Evolutionary conservation across 805 yeast species (phyloP).

Genomic region (Candida corydali): DNA sequence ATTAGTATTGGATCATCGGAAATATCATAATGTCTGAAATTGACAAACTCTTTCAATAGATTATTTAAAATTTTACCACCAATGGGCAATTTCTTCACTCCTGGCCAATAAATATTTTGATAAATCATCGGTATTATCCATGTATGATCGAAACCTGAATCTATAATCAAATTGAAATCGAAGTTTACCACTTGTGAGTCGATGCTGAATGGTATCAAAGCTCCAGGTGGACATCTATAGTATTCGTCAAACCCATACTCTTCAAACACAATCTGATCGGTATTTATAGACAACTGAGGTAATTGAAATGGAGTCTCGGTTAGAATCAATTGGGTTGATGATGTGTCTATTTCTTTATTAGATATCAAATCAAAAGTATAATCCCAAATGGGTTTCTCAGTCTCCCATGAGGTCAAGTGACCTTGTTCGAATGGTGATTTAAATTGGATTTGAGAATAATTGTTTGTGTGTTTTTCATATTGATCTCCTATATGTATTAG

Average conservation of each 20-base stretch:
- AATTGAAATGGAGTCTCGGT: conserved; percentile 81
- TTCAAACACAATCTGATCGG: conserved; percentile 91
- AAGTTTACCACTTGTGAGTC: conserved; percentile 11
- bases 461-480: conserved; percentile 57
- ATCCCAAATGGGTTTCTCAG: conserved; percentile 90
- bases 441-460: conserved; percentile 68
- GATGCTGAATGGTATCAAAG: conserved; percentile 32
- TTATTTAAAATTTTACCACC: conserved; percentile 89
- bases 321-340: conserved; percentile 52
- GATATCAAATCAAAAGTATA: conserved; percentile 45
- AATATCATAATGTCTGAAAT: conserved; percentile 89
- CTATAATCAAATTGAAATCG: conserved; percentile 78
- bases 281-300: conserved; percentile 75
- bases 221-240: conserved; percentile 60
- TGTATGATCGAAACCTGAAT: conserved; percentile 83
- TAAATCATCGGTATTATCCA: conserved; percentile 82
- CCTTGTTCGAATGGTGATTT: conserved; percentile 87
- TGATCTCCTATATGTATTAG: conserved; percentile 66
- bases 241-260: conserved; percentile 79
- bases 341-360: conserved; percentile 15
- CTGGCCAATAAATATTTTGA: conserved; percentile 73
- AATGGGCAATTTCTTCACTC: conserved; percentile 71
- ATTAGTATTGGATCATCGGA: conserved; percentile 85
- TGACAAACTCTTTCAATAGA: conserved; percentile 73
- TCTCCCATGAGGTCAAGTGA: conserved; percentile 86